phyloP scores from a whole-genome alignment of 192 early-diverging fungal species.

The Coemansia sp. region DNA sequence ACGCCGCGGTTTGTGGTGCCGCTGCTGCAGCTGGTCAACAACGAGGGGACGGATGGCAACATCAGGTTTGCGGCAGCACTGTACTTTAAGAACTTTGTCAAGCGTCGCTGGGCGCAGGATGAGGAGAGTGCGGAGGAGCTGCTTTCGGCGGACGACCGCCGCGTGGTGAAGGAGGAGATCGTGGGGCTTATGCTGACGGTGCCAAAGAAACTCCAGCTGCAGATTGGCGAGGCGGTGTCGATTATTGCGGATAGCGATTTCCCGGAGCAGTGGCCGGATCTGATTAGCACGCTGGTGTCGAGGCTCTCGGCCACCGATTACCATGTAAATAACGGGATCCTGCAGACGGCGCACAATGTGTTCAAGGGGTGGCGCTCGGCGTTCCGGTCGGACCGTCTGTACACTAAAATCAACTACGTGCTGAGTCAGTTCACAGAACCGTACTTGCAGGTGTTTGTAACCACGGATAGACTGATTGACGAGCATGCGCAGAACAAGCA shows the following conservation, averaged over 20 bases:
- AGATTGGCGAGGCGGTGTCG: slow-evolving; percentile 90
- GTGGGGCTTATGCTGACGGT: slow-evolving; percentile 84
- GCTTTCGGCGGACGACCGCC: slow-evolving; percentile 63
- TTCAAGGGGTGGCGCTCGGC: slow-evolving; percentile 91
- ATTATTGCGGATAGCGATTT: slow-evolving; percentile 93
- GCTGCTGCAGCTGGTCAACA: slow-evolving; percentile 75
- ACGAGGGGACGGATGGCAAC: slow-evolving; percentile 57
- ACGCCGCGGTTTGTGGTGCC: slow-evolving; percentile 67
- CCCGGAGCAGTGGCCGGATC: slow-evolving; percentile 81
- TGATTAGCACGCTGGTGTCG: slow-evolving; percentile 76
- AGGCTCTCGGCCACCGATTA: slow-evolving; percentile 77
- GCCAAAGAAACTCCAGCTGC: slow-evolving; percentile 77
- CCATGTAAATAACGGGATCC: slow-evolving; percentile 84
- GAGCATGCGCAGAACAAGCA: slow-evolving; percentile 61
- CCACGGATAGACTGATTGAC: slow-evolving; percentile 77
- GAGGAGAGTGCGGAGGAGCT: slow-evolving; percentile 37
- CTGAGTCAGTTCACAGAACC: slow-evolving; percentile 80
- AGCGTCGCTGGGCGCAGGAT: slow-evolving; percentile 73
- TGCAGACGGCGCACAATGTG: slow-evolving; percentile 94
- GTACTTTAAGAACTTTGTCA: slow-evolving; percentile 97
- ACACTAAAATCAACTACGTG: slow-evolving; percentile 89
- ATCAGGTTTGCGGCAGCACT: slow-evolving; percentile 80
- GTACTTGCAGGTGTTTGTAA: slow-evolving; percentile 80
- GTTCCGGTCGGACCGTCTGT: slow-evolving; percentile 77
- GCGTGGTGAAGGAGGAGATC: slow-evolving; percentile 78